phyloP scores from a whole-genome alignment of 257 asterid genomes.

The Solanum acaule region DNA sequence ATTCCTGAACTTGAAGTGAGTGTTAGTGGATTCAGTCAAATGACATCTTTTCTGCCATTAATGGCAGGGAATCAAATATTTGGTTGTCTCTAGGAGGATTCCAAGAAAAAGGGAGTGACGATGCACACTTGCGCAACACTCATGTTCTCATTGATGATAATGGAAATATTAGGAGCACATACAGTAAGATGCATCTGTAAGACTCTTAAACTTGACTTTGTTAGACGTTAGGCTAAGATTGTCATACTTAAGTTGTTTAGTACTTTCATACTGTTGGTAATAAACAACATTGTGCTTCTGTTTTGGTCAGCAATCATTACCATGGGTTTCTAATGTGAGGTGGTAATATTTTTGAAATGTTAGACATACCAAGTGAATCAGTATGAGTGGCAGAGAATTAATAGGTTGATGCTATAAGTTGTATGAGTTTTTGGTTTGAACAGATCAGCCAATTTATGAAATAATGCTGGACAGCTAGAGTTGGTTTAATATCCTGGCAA shows the following conservation, averaged over 20 bases:
- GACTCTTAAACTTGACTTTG: conserved; percentile 6
- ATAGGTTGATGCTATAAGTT: background rate
- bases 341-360: background rate
- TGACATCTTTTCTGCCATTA: conserved; percentile 3
- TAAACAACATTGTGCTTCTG: background rate
- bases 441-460: background rate
- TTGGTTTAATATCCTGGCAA: background rate
- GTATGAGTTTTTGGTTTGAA: background rate
- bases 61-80: conserved; percentile 59
- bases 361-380: background rate
- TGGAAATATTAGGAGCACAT: conserved; percentile 63
- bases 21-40: background rate
- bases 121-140: conserved; percentile 63
- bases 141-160: conserved; percentile 76
- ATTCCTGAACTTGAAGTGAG: background rate
- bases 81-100: conserved; percentile 98
- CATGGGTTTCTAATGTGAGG: background rate
- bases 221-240: background rate
- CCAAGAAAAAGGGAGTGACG: conserved; percentile 78
- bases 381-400: background rate
- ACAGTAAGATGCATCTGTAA: conserved; percentile 78
- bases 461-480: background rate
- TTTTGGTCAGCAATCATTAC: background rate
- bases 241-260: background rate
- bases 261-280: background rate